These are phyloP conservation scores for Annona squamosa DNA, from an alignment of 164 flowering plant species.

Conservation along the genomic window DNA sequence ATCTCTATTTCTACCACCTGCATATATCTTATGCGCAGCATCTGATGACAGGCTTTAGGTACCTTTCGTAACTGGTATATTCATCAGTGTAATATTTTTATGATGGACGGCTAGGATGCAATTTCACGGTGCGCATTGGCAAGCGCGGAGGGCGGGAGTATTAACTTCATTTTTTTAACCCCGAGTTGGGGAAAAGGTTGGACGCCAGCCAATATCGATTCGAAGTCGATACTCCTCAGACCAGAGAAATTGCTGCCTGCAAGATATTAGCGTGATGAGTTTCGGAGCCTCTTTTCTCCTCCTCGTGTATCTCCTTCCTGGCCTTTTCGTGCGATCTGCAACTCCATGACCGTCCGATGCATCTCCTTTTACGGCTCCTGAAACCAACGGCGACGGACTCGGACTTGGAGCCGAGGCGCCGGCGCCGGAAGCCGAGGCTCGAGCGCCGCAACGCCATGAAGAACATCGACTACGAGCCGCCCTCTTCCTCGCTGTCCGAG, in stretches of 20 bases:
- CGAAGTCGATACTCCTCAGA: neutral
- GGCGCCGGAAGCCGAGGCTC: constrained; percentile 35
- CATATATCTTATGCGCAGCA: too few species aligned
- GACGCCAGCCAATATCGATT: too few species aligned
- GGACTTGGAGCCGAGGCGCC: constrained; percentile 5
- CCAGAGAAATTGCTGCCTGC: neutral
- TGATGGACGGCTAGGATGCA: too few species aligned
- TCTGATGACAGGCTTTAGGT: too few species aligned
- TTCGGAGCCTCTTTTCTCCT: neutral
- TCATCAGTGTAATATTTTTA: too few species aligned
- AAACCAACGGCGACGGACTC: neutral
- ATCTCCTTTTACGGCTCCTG: neutral
- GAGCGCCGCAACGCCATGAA: constrained; percentile 69
- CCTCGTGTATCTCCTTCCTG: neutral
- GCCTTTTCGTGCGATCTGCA: neutral
- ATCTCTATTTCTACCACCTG: too few species aligned
- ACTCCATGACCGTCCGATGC: constrained; percentile 3
- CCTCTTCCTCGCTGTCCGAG: constrained; percentile 16
- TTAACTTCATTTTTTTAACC: neutral
- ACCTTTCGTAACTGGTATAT: too few species aligned
- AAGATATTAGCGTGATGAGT: neutral
- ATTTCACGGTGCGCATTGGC: too few species aligned
- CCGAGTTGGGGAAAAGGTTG: neutral
- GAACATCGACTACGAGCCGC: constrained; percentile 54
- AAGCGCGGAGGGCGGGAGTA: too few species aligned